phyloP scores from a whole-genome alignment of 805 yeast genomes.

The Yamadazyma sp. region DNA sequence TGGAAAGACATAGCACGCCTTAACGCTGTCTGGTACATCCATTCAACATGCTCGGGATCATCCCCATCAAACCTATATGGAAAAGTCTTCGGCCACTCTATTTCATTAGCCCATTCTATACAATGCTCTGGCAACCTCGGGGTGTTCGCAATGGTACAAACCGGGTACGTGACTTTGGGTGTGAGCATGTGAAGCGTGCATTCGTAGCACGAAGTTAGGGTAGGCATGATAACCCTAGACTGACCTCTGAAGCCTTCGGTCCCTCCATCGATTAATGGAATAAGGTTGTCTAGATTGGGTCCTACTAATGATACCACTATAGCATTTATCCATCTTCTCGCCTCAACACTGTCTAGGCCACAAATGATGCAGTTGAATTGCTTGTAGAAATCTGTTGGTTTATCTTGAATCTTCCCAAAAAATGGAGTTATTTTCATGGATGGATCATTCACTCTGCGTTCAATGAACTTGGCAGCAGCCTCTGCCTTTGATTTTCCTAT shows the following conservation, averaged over 20 bases:
- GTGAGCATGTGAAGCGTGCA: conserved; percentile 80
- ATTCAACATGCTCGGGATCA: conserved; percentile 58
- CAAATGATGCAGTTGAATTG: conserved; percentile 75
- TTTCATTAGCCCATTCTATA: conserved; percentile 81
- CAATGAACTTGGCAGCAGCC: conserved; percentile 61
- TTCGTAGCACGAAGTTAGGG: conserved; percentile 86
- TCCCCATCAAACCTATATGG: conserved; percentile 66
- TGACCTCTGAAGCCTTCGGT: conserved; percentile 95
- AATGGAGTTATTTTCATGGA: conserved; percentile 52
- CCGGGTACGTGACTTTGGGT: conserved; percentile 68
- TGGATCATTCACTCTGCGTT: conserved; percentile 40
- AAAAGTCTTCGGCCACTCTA: conserved; percentile 65
- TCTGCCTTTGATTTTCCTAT: conserved; percentile 67
- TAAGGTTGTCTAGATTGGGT: conserved; percentile 29
- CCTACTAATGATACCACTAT: conserved; percentile 64
- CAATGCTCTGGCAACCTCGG: conserved; percentile 96
- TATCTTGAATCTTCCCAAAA: conserved; percentile 60
- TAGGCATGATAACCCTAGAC: conserved; percentile 81
- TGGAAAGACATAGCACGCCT: conserved; percentile 62
- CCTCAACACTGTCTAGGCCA: conserved; percentile 87
- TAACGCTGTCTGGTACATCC: conserved; percentile 56
- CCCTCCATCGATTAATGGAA: conserved; percentile 83
- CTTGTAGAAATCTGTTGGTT: conserved; percentile 58
- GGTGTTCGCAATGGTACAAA: conserved; percentile 91
- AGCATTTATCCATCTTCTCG: conserved; percentile 85